Conservation (phyloP, 768 basidiomycete species). For the Trametes coccinea region DNA sequence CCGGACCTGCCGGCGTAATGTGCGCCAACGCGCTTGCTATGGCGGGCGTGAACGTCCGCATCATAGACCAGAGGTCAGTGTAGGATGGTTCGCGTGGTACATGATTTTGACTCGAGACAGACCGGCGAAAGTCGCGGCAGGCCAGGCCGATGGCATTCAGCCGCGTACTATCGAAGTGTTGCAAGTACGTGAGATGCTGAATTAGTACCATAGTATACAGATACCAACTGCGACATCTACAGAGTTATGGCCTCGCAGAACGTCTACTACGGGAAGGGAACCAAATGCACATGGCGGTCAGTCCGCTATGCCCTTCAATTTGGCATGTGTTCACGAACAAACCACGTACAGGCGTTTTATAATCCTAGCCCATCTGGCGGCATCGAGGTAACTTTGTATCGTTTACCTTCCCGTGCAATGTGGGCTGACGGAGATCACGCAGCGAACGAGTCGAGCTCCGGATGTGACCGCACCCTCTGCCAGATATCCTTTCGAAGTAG, state of each 20-base stretch:
- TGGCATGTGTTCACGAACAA: neutral
- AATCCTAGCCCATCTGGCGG: slow-evolving; percentile 62
- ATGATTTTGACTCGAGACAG: slow-evolving; percentile 31
- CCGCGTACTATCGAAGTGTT: slow-evolving; percentile 57
- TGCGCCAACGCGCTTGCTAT: slow-evolving; percentile 61
- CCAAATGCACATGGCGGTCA: slow-evolving; percentile 70
- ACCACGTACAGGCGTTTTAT: slow-evolving; percentile 62
- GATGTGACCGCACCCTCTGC: slow-evolving; percentile 67
- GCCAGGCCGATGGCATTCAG: slow-evolving; percentile 60
- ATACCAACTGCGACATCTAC: neutral
- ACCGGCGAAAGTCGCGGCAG: slow-evolving; percentile 42
- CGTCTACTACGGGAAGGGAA: slow-evolving; percentile 63
- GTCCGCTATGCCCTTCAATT: slow-evolving; percentile 23
- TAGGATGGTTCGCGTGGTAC: neutral
- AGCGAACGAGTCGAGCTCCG: slow-evolving; percentile 65
- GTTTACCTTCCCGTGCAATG: neutral
- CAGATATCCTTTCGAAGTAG: slow-evolving; percentile 72
- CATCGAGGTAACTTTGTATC: slow-evolving; percentile 50
- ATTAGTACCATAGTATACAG: too few relatives aligned
- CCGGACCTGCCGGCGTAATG: slow-evolving; percentile 67
- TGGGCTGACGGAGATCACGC: neutral
- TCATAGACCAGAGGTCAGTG: slow-evolving; percentile 60
- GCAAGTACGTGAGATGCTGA: slow-evolving; percentile 33
- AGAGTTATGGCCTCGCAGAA: slow-evolving; percentile 81
- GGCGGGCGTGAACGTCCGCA: slow-evolving; percentile 57